Evolutionary conservation across 345 rosid genomes (phyloP).

Genomic region (Eucalyptus paniculata): DNA sequence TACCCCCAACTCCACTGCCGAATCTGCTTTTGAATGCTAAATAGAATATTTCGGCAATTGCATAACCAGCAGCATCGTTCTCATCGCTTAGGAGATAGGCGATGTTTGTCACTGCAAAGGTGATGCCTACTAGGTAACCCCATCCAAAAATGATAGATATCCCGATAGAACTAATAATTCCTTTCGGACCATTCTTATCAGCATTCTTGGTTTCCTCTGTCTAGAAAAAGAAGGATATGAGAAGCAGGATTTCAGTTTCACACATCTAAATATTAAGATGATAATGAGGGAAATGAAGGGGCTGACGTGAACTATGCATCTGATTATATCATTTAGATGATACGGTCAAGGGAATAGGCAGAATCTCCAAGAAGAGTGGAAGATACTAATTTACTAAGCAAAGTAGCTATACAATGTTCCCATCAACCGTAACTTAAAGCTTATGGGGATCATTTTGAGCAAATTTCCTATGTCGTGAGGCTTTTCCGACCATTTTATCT

Average conservation of each 20-base stretch:
- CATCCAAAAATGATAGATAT: slow-evolving; percentile 90
- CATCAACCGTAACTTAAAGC: not conserved
- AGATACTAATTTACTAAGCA: not conserved
- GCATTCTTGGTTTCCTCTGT: slow-evolving; percentile 92
- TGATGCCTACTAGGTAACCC: slow-evolving; percentile 85
- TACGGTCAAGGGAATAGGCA: not conserved
- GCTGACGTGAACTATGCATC: not conserved
- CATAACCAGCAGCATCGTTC: slow-evolving; percentile 87
- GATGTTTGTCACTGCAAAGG: slow-evolving; percentile 79
- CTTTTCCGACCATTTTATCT: not conserved
- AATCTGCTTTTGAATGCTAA: slow-evolving; percentile 72
- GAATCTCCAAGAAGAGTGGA: not conserved
- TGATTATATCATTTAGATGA: not conserved
- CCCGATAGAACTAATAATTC: slow-evolving; percentile 80
- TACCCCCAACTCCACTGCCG: slow-evolving; percentile 84
- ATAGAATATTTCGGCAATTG: slow-evolving; percentile 86
- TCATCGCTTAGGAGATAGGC: slow-evolving; percentile 56
- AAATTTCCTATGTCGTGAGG: not conserved
- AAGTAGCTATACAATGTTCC: not conserved
- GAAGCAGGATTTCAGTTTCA: not conserved
- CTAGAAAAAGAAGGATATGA: slow-evolving; percentile 17
- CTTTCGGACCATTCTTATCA: slow-evolving; percentile 79
- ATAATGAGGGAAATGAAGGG: not conserved
- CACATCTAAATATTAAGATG: not conserved
- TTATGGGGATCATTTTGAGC: not conserved